Evolutionary conservation across 495 filamentous ascomycete species (phyloP).

Genomic region (Rostrohypoxylon terebratum): DNA sequence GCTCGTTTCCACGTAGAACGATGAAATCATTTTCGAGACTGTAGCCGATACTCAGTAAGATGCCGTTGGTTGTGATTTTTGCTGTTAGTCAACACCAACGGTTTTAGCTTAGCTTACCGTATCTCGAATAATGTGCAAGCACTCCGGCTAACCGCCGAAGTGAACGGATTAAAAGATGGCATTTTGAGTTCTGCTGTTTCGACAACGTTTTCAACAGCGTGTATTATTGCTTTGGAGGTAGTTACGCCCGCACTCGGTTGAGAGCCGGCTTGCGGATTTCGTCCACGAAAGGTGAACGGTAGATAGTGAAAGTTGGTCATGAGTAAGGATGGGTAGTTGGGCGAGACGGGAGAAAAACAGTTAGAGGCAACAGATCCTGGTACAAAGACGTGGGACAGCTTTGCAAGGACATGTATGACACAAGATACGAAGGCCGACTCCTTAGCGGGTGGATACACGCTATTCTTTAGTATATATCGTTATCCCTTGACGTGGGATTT

Average conservation of each 20-base stretch:
- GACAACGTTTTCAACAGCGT: slow-evolving; percentile 37
- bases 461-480: slow-evolving; percentile 39
- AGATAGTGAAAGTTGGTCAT: slow-evolving; percentile 43
- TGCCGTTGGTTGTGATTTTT: slow-evolving; percentile 2
- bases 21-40: slow-evolving; percentile 85
- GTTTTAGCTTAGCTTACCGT: slow-evolving; percentile 58
- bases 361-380: slow-evolving; percentile 21
- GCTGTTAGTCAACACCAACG: slow-evolving; percentile 3
- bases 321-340: slow-evolving; percentile 22
- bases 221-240: slow-evolving; percentile 40
- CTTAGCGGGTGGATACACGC: slow-evolving; percentile 39
- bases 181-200: slow-evolving; percentile 49
- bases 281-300: slow-evolving; percentile 43
- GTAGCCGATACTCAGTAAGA: slow-evolving; percentile 33
- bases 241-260: slow-evolving; percentile 33
- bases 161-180: slow-evolving; percentile 65
- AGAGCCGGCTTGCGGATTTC: slow-evolving; percentile 31
- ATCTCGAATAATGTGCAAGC: slow-evolving; percentile 65
- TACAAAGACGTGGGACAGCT: slow-evolving; percentile 43
- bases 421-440: slow-evolving; percentile 38
- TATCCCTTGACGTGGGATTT: slow-evolving; percentile 18
- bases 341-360: slow-evolving; percentile 33
- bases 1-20: slow-evolving; percentile 78
- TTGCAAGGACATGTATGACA: slow-evolving; percentile 44
- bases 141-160: slow-evolving; percentile 55